Percentiles rank a stretch among this genome's conserved stretches.
Evolutionary conservation across 148 eudicot genomes (phyloP).

Genomic region (Pouteria glomerata): DNA sequence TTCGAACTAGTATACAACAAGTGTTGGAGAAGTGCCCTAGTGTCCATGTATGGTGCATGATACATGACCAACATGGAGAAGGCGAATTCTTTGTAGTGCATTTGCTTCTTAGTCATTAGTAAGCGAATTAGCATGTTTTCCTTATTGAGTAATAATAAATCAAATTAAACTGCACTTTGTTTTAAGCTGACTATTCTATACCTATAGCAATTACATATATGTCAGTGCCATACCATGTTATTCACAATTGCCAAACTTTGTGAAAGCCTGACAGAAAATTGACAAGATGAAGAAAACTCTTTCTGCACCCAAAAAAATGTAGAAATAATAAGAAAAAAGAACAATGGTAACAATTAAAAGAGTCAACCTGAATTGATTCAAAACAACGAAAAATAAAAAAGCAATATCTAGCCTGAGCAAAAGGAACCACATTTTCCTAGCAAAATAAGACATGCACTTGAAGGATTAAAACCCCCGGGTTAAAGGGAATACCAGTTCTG

Average conservation of each 20-base stretch:
- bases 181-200: neutral
- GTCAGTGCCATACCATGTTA: conserved; percentile 58
- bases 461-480: conserved; percentile 42
- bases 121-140: neutral
- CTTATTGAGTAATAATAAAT: neutral
- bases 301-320: conserved; percentile 38
- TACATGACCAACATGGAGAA: neutral
- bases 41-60: neutral
- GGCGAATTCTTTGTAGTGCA: neutral
- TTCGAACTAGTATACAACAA: too few relatives aligned
- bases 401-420: conserved; percentile 15
- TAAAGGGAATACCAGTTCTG: conserved; percentile 65
- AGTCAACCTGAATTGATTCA: conserved; percentile 1
- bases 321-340: too few relatives aligned
- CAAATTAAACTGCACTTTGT: neutral
- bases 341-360: too few relatives aligned
- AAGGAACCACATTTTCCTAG: conserved; percentile 5
- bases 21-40: too few relatives aligned
- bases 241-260: conserved; percentile 33
- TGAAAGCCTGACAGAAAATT: conserved; percentile 67
- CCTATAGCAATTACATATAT: neutral
- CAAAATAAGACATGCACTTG: neutral
- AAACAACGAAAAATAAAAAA: conserved; percentile 1
- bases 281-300: conserved; percentile 37
- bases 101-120: too few relatives aligned